phyloP scores from a whole-genome alignment of 148 eudicot genomes.

The Cornus kousa region DNA sequence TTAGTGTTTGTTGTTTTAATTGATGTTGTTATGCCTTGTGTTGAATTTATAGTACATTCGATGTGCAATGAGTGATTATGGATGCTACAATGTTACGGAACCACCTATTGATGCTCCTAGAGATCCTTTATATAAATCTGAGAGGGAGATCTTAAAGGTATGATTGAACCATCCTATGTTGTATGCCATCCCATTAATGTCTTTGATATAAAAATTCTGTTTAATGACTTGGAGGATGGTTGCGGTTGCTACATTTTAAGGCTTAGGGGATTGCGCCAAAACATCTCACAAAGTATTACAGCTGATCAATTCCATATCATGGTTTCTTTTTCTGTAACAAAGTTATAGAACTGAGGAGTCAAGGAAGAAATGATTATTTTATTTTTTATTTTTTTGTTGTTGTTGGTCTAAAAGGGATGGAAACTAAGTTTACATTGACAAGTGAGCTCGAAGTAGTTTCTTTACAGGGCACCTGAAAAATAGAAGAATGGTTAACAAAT shows the following conservation, averaged over 20 bases:
- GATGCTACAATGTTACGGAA: conserved; percentile 85
- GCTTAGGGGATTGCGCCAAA: not conserved
- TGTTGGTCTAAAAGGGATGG: not conserved
- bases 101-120: conserved; percentile 97
- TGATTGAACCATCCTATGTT: not conserved
- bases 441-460: not conserved
- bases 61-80: conserved; percentile 93
- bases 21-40: not conserved
- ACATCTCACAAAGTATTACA: too few relatives aligned
- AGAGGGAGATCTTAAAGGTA: conserved; percentile 83
- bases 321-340: not conserved
- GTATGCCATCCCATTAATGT: not conserved
- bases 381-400: too few relatives aligned
- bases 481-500: not conserved
- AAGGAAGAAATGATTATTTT: not conserved
- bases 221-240: not conserved
- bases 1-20: not conserved
- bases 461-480: not conserved
- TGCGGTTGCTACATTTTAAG: not conserved
- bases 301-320: not conserved
- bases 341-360: too few relatives aligned
- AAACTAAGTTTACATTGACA: not conserved
- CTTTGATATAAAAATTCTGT: not conserved
- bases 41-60: conserved; percentile 70
- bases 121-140: conserved; percentile 96